phyloP scores from a whole-genome alignment of 495 filamentous ascomycete species.

The Tuber borchii region DNA sequence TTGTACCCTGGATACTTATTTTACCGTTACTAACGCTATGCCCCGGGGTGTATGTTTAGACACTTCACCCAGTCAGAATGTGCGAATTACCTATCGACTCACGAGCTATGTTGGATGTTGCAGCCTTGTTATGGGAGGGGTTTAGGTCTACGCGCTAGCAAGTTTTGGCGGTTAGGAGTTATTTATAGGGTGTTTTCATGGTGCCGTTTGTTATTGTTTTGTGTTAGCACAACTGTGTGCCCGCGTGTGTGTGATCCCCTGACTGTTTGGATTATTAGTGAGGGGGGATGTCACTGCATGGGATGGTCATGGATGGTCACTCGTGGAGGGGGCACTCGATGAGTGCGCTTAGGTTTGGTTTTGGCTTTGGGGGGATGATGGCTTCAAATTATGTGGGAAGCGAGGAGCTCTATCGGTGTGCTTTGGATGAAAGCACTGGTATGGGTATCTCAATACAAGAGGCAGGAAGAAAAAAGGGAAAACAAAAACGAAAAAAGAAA shows the following conservation, averaged over 20 bases:
- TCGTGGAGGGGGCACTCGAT: neutral
- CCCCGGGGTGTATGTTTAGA: neutral
- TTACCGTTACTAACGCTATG: neutral
- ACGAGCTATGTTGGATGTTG: neutral
- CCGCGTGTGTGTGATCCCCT: neutral
- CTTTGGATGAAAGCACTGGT: neutral
- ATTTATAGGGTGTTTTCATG: neutral
- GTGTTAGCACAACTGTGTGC: neutral
- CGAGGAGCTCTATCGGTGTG: neutral
- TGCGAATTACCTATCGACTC: neutral
- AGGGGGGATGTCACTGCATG: neutral
- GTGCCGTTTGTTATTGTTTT: neutral
- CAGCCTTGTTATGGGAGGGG: neutral
- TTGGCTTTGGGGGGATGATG: constrained; percentile 7
- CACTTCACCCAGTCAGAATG: neutral
- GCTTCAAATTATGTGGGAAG: neutral
- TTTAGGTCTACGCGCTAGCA: neutral
- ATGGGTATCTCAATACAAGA: neutral
- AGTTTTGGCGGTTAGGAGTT: neutral
- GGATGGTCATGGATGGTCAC: neutral
- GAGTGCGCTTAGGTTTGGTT: neutral
- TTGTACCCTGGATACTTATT: neutral
- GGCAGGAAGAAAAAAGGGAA: neutral
- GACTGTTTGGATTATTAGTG: neutral
- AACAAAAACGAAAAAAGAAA: neutral